phyloP scores from a whole-genome alignment of 345 rosid species.

The Cardamine resedifolia region DNA sequence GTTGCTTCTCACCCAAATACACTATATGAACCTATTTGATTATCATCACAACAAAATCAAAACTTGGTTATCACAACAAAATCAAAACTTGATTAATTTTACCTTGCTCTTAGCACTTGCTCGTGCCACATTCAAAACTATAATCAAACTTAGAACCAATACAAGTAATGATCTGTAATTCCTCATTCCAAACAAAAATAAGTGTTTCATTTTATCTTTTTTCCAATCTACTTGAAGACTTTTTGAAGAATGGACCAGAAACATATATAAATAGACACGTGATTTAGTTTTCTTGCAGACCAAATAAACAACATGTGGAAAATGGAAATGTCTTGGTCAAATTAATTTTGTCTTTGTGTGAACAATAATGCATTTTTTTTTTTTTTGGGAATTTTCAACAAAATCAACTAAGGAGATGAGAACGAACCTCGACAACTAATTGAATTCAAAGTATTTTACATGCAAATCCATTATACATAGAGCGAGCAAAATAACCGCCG shows the following conservation, averaged over 20 bases:
- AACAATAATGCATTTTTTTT: neutral
- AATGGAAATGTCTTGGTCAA: neutral
- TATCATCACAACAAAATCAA: neutral
- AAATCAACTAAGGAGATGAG: neutral
- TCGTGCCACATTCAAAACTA: neutral
- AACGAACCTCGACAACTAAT: neutral
- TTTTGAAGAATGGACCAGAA: neutral
- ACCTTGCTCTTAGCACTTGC: slow-evolving; percentile 30
- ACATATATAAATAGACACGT: neutral
- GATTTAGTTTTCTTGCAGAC: neutral
- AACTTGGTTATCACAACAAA: neutral
- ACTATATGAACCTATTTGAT: slow-evolving; percentile 35
- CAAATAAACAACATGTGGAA: neutral
- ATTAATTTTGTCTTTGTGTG: neutral
- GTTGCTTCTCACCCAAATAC: slow-evolving; percentile 39
- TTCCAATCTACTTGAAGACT: neutral
- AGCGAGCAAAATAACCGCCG: no score
- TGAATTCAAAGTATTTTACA: neutral
- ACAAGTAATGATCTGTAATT: neutral
- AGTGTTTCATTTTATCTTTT: neutral
- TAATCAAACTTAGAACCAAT: slow-evolving; percentile 11
- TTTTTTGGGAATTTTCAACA: slow-evolving; percentile 1
- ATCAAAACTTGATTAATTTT: neutral
- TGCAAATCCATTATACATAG: neutral
- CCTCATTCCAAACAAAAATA: neutral